Evolutionary conservation across 1,284 basidiomycete genomes (phyloP), one percentile per base, ranked within the genome.

Genomic region (Cryptococcus wingfieldii): DNA sequence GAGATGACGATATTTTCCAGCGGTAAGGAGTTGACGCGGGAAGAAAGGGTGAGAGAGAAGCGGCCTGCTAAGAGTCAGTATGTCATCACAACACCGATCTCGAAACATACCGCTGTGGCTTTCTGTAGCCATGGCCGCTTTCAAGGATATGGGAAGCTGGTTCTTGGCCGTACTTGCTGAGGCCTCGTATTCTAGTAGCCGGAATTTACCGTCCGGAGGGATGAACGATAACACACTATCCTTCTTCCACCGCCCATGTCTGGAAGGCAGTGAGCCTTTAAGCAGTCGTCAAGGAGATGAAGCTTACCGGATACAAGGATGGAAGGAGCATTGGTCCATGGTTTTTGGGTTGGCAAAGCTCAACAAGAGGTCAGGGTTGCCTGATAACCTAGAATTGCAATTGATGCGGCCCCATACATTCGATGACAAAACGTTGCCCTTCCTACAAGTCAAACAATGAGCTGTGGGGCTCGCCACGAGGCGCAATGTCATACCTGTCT

Each of bases 141-240:
- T 88, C 47, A 91, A 70, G 0, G 77, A 64, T 52, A 91, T 79
- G 0, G 90, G 89, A 5, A 90, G 71, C 5, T 84, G 81, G 13
- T 77, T 62, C 48, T 72, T 77, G 13, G 83, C 79, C 16, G 55
- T 53, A 0, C 50, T 42, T 18, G 51, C 18, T 23, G 79, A 76
- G 66, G 86, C 86, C 31, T 88, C 86, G 70, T 96, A 97, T 67
- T 92, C 89, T 73, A 89, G 84, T 28, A 97, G 80, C 41, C 84
- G 83, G 77, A 97, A 98, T 60, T 84, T 84, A 10, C 94, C 94
- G 68, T 98, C 94, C 2, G 94, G 94, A 3, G 94, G 94, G 44
- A 98, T 86, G 71, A 98, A 98, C 1, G 90, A 94, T 51, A 98
- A 80, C 0, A 83, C 79, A 62, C 84, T 86, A 68, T 90, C 87